phyloP scores from a whole-genome alignment of 257 asterid genomes.

The Galeopsis tetrahit region DNA sequence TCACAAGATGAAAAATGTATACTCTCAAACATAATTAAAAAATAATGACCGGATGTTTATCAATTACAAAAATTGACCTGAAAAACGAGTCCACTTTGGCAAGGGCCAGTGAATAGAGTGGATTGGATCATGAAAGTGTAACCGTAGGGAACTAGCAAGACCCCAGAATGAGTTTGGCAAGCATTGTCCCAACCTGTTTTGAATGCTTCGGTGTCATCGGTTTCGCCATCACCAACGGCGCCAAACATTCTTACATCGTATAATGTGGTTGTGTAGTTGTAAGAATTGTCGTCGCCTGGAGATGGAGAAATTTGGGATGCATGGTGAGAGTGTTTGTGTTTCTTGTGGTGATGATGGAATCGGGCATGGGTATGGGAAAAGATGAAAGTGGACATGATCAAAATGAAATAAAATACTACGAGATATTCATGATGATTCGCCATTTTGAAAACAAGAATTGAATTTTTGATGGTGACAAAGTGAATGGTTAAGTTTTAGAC shows the following conservation, averaged over 20 bases:
- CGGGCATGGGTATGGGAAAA: constrained; percentile 38
- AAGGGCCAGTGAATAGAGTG: constrained; percentile 68
- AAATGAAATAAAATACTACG: constrained; percentile 30
- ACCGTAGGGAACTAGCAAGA: constrained; percentile 50
- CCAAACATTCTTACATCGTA: constrained; percentile 60
- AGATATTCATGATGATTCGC: not conserved
- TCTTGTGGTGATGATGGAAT: constrained; percentile 47
- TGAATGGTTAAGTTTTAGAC: not conserved
- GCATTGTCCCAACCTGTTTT: constrained; percentile 63
- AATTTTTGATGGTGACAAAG: constrained; percentile 30
- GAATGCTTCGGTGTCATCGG: constrained; percentile 60
- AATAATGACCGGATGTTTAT: too few relatives aligned
- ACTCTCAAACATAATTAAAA: too few relatives aligned
- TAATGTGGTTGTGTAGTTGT: not conserved
- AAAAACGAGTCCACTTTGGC: constrained; percentile 47
- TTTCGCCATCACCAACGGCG: constrained; percentile 51
- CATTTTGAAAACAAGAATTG: constrained; percentile 3
- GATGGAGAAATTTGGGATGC: constrained; percentile 46
- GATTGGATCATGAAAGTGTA: constrained; percentile 58
- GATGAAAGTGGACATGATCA: not conserved
- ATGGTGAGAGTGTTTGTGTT: constrained; percentile 38
- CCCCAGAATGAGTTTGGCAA: constrained; percentile 45
- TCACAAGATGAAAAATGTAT: too few relatives aligned
- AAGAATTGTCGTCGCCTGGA: constrained; percentile 22
- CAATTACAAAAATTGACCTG: constrained; percentile 38